A percentile compares a stretch with the other conserved stretches of the same genome.
Conservation (phyloP, 2,329 filamentous ascomycete genomes). For the Sporothrix globosa region DNA sequence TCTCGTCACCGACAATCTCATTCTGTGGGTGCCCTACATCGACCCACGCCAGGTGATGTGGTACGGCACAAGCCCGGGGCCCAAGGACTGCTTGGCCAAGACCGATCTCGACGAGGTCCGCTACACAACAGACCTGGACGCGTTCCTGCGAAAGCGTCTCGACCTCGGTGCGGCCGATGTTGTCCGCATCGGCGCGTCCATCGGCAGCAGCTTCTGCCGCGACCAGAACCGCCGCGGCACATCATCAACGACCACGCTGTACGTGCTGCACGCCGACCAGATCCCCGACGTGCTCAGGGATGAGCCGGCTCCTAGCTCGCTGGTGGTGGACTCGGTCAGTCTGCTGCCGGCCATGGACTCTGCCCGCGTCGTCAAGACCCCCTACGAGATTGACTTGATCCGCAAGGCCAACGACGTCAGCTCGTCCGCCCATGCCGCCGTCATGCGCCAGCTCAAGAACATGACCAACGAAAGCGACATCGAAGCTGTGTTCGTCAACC, state of each 20-base stretch:
- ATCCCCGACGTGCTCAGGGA: conserved; percentile 35
- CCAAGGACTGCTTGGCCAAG: conserved; percentile 61
- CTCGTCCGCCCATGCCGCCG: conserved; percentile 72
- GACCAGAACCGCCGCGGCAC: conserved; percentile 24
- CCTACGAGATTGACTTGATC: conserved; percentile 83
- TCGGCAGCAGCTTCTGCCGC: conserved; percentile 35
- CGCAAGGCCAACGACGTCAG: conserved; percentile 80
- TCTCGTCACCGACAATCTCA: conserved; percentile 62
- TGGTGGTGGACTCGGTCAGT: conserved; percentile 52
- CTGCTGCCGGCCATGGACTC: conserved; percentile 76
- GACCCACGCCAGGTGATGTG: conserved; percentile 65
- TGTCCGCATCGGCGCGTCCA: conserved; percentile 26
- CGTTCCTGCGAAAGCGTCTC: conserved; percentile 56
- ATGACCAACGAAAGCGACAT: conserved; percentile 81
- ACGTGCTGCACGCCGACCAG: conserved; percentile 48
- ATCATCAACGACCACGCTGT: conserved; percentile 44
- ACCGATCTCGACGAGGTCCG: conserved; percentile 74
- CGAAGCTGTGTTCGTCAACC: conserved; percentile 74
- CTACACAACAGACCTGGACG: conserved; percentile 54
- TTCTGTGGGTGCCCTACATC: conserved; percentile 73
- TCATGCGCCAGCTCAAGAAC: conserved; percentile 64
- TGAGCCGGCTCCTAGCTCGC: not conserved
- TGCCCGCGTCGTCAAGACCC: conserved; percentile 78
- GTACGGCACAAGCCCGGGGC: conserved; percentile 63
- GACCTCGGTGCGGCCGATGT: conserved; percentile 35